Conservation (phyloP, 768 basidiomycete species). For the Leccinum variicolor region DNA sequence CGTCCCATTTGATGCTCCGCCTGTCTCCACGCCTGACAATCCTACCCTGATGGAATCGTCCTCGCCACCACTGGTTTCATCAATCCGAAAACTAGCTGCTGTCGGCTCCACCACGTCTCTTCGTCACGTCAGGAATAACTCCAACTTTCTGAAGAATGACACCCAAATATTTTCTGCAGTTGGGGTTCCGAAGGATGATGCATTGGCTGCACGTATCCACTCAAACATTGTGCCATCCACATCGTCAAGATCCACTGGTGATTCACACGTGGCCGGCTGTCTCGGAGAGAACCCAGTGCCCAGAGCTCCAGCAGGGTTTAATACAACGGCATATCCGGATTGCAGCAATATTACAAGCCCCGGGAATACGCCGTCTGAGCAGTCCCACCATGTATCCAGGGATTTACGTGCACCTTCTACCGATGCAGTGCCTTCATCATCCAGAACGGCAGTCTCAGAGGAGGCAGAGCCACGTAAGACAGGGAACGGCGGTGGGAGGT, state of each 20-base stretch:
- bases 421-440: neutral
- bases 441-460: neutral
- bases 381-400: neutral
- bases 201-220: neutral
- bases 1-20: neutral
- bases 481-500: conserved; percentile 19
- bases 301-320: conserved; percentile 8
- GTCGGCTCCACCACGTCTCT: conserved; percentile 7
- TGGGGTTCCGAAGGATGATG: no score
- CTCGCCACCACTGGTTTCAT: neutral
- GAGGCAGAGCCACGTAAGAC: conserved; percentile 17
- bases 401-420: neutral
- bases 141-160: neutral
- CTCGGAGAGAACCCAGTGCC: neutral
- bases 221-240: neutral
- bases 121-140: conserved; percentile 4
- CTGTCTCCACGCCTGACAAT: neutral
- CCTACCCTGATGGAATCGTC: neutral
- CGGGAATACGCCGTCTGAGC: neutral
- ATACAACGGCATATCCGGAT: neutral
- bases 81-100: neutral
- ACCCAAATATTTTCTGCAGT: neutral
- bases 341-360: conserved; percentile 23
- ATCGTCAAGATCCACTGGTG: neutral
- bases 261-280: neutral